These are phyloP conservation scores for Barnettozyma botsteinii DNA, from an alignment of 805 yeast species.

Conservation along the genomic window DNA sequence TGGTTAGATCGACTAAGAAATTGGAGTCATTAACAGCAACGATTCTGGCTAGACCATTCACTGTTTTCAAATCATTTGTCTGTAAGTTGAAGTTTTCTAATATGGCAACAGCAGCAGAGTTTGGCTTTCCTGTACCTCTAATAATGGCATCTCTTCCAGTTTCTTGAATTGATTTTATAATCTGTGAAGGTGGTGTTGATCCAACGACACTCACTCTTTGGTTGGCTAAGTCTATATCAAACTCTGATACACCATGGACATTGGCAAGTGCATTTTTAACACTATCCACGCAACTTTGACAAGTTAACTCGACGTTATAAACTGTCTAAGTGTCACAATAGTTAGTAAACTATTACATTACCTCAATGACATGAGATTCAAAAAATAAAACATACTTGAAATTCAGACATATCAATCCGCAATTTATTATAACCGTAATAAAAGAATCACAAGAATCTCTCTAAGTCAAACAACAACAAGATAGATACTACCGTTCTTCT, in stretches of 20 bases:
- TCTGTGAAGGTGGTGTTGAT: constrained; percentile 64
- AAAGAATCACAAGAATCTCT: too few relatives aligned
- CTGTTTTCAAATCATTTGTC: constrained; percentile 39
- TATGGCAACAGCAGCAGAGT: constrained; percentile 88
- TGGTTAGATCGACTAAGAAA: constrained; percentile 70
- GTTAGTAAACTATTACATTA: background rate
- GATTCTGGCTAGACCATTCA: constrained; percentile 82
- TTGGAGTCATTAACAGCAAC: constrained; percentile 53
- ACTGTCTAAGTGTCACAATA: constrained; percentile 36
- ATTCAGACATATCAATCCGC: constrained; percentile 8
- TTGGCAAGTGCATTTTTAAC: constrained; percentile 39
- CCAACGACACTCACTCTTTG: constrained; percentile 69
- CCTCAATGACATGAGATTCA: too few relatives aligned
- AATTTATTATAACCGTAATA: too few relatives aligned
- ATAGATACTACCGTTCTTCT: too few relatives aligned
- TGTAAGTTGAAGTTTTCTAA: constrained; percentile 59
- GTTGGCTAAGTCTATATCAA: constrained; percentile 50
- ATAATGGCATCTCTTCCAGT: constrained; percentile 88
- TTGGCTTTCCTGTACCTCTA: constrained; percentile 83
- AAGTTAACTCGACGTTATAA: constrained; percentile 82
- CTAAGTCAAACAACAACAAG: too few relatives aligned
- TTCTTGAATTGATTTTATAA: constrained; percentile 60
- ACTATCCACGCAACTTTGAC: constrained; percentile 40
- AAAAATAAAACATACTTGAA: constrained; percentile 4
- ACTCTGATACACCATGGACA: constrained; percentile 44